Base-by-base conservation (phyloP, 352 stramenopile genomes). In the Pythium grandisporangium region DNA sequence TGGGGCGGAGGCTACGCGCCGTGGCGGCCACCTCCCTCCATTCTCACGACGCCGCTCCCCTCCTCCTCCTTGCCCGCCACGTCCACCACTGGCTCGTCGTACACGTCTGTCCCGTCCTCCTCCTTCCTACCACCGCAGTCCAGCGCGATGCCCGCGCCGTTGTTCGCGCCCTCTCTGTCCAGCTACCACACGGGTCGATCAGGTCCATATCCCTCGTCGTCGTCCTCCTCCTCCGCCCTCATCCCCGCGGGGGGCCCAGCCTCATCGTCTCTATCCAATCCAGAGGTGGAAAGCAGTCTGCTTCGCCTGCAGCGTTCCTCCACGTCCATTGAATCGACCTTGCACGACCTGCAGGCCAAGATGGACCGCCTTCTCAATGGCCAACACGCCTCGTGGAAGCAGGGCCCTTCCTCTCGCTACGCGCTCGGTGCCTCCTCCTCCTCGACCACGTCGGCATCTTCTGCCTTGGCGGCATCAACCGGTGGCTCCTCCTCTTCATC, bases 281-380 rank as follows among this genome's bases (percentile, higher is more conserved):
- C 48, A 1, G 70, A 86, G 43, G 34, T 87, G 12, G 78, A 91
- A 24, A 80, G 63, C 40, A 65, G 63, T 20, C 67, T 91, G 21
- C 51, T 81, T 44, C 60, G 75, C n/a, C 47, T 91, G 22, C 71
- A 87, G 42, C 67, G 78, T 1, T 84, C 78, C 19, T 87, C 78
- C 0, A 79, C 73, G n/a, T 75, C 78, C 23, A 81, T 91, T 26
- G 78, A 91, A 43, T 80, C 72, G 0, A 71, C 67, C 5, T 43
- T 91, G 5, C 64, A 83, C 16, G 78, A 88, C 25, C 32, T 91
- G 1, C 71, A 91, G 16, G 66, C 70, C n/a, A 91, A 91, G 53
- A 70, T 91, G 55, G 78, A 88, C 49, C 70, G 78, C 3, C 53
- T 91, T 0, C 36, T 90, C 27, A 83, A 82, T 39, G 52, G 60